These are phyloP conservation scores for Selaginella moellendorffii DNA, from an alignment of 75 land plant genomes.

Conservation along the genomic window DNA sequence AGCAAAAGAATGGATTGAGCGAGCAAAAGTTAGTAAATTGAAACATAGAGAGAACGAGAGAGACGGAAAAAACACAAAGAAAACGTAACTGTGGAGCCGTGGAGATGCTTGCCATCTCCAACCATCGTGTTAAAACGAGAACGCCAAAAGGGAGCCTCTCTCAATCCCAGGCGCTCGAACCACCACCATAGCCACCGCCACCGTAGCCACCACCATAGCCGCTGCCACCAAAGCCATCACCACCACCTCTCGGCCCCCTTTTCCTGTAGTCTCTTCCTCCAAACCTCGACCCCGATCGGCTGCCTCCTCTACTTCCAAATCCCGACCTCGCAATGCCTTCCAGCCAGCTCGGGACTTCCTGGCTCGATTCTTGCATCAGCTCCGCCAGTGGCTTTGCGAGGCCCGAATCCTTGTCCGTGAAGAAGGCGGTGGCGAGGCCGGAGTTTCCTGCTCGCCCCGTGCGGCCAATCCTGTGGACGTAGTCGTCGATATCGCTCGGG, in stretches of 20 bases:
- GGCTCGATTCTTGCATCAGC: constrained; percentile 76
- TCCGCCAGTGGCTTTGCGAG: constrained; percentile 59
- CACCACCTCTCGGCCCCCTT: constrained; percentile 24
- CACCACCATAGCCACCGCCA: constrained; percentile 14
- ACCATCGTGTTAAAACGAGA: too few species aligned
- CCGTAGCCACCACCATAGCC: constrained; percentile 17
- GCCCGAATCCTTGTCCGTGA: constrained; percentile 59
- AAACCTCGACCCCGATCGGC: constrained; percentile 41
- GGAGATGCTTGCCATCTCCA: too few species aligned
- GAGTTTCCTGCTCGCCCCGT: constrained; percentile 86
- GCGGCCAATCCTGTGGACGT: constrained; percentile 88
- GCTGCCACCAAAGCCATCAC: constrained; percentile 5
- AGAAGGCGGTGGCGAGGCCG: constrained; percentile 84
- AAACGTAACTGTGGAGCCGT: too few species aligned
- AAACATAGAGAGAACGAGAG: too few species aligned
- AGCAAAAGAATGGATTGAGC: too few species aligned
- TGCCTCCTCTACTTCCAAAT: constrained; percentile 38
- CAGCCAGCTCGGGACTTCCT: constrained; percentile 77
- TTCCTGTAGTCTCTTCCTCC: constrained; percentile 69
- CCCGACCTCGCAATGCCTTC: constrained; percentile 27
- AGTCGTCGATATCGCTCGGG: constrained; percentile 82
- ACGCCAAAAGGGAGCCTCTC: too few species aligned
- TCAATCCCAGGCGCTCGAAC: not conserved
- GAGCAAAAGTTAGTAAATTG: too few species aligned
- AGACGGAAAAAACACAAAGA: too few species aligned